Percentiles rank a stretch among this genome's conserved stretches.
These are phyloP conservation scores for Hanseniaspora taiwanica DNA, from an alignment of 805 yeast genomes.

Conservation along the genomic window DNA sequence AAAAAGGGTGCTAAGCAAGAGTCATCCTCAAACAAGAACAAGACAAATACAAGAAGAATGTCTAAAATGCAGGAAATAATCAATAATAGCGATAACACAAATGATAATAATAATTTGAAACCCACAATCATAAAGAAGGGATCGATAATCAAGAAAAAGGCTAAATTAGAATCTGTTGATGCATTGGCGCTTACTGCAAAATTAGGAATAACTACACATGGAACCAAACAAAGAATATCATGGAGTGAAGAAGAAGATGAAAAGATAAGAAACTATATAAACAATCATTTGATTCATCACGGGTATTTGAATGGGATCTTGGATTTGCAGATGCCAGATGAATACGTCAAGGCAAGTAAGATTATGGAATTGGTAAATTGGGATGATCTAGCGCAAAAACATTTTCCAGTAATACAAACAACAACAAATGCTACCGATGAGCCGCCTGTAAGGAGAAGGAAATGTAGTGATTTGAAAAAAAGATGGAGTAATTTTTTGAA, in stretches of 20 bases:
- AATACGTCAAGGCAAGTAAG: too few species aligned
- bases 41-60: too few species aligned
- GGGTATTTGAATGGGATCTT: conserved; percentile 26
- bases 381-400: conserved; percentile 39
- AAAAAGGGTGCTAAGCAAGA: too few species aligned
- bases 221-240: conserved; percentile 47
- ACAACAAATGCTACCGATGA: neutral
- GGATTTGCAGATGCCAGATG: conserved; percentile 14
- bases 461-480: conserved; percentile 73
- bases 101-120: too few species aligned
- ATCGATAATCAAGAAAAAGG: neutral
- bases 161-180: conserved; percentile 22
- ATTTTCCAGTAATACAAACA: neutral
- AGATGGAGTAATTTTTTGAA: conserved; percentile 80
- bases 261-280: conserved; percentile 31
- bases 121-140: too few species aligned
- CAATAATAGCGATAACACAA: too few species aligned
- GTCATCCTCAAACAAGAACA: too few species aligned
- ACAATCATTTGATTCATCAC: conserved; percentile 21
- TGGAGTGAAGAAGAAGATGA: conserved; percentile 75
- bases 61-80: too few species aligned
- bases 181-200: conserved; percentile 47
- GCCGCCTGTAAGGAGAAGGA: conserved; percentile 36
- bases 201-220: conserved; percentile 59
- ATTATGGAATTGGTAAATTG: conserved; percentile 36